These are phyloP conservation scores for Globisporangium alternatum DNA, from an alignment of 352 stramenopile species.

Conservation along the genomic window DNA sequence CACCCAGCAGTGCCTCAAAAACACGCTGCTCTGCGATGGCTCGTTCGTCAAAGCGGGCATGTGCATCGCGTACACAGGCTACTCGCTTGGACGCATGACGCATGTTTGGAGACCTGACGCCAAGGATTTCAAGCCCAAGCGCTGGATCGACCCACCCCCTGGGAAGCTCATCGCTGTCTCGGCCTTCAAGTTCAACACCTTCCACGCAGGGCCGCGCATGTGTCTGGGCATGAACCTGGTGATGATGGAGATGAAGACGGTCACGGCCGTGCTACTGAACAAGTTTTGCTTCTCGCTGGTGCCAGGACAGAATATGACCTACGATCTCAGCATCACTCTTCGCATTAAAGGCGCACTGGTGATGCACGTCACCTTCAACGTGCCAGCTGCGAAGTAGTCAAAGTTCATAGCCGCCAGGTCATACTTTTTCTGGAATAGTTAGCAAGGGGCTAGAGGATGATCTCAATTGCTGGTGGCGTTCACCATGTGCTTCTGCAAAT, in stretches of 20 bases:
- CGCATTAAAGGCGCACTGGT: not conserved
- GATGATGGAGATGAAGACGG: constrained; percentile 31
- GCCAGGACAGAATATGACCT: not conserved
- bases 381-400: not conserved
- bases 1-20: not conserved
- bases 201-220: constrained; percentile 32
- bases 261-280: constrained; percentile 40
- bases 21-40: constrained; percentile 45
- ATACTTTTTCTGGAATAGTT: too few species aligned
- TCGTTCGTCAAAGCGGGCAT: constrained; percentile 46
- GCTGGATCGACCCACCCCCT: constrained; percentile 45
- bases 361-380: not conserved
- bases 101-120: constrained; percentile 63
- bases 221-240: constrained; percentile 33
- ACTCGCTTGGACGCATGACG: constrained; percentile 50
- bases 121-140: constrained; percentile 58
- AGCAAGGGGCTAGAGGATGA: too few species aligned
- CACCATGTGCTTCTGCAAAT: constrained; percentile 27
- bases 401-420: not conserved
- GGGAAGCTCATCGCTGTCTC: constrained; percentile 35
- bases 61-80: constrained; percentile 33
- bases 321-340: not conserved
- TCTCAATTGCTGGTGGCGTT: not conserved
- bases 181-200: constrained; percentile 59
- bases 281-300: constrained; percentile 24